phyloP scores from a whole-genome alignment of 306 rosid genomes.

The Pterocarpus santalinus region DNA sequence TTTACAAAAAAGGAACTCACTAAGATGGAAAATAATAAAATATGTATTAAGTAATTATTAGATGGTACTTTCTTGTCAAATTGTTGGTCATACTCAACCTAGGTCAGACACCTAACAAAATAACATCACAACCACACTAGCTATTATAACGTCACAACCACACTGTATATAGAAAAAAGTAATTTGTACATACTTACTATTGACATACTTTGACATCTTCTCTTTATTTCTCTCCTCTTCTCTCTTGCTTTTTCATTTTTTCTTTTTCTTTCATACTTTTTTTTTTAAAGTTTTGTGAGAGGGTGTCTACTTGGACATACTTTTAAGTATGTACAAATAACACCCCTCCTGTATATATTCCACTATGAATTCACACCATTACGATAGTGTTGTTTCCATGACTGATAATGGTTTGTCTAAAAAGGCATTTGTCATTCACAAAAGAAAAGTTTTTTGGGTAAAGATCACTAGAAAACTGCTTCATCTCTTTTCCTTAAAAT shows the following conservation, averaged over 20 bases:
- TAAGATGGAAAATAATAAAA: not conserved
- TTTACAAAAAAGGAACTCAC: not conserved
- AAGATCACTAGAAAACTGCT: not conserved
- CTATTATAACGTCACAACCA: slow-evolving; percentile 36
- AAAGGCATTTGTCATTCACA: not conserved
- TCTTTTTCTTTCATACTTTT: no score
- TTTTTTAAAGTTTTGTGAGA: no score
- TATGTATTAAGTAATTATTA: not conserved
- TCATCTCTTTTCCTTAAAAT: not conserved
- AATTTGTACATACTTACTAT: no score
- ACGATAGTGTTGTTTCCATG: not conserved
- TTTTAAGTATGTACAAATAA: no score
- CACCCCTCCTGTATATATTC: no score
- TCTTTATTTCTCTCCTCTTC: no score
- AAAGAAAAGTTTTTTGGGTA: not conserved
- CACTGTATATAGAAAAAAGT: not conserved
- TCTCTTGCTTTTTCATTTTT: no score
- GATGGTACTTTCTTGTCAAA: slow-evolving; percentile 41
- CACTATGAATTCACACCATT: not conserved
- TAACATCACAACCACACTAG: slow-evolving; percentile 37
- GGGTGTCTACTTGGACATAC: no score
- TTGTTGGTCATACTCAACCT: slow-evolving; percentile 35
- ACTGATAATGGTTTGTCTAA: not conserved
- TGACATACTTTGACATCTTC: no score
- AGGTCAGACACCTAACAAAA: slow-evolving; percentile 33